These are phyloP conservation scores for Aegilops longissima DNA, from an alignment of 176 grass and related monocot species.

Conservation along the genomic window DNA sequence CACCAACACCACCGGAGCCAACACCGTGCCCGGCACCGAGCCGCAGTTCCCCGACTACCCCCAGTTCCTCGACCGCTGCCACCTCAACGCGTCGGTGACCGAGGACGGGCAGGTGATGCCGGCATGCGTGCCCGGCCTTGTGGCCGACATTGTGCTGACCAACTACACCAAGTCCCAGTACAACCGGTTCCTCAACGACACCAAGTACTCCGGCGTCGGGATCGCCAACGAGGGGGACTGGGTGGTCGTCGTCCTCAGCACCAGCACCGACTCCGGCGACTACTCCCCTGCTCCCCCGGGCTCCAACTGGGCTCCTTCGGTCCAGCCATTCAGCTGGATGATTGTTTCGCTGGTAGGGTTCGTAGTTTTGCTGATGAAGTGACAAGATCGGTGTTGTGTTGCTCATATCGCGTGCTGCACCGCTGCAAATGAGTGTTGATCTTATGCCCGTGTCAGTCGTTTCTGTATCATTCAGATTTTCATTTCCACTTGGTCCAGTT, in stretches of 20 bases:
- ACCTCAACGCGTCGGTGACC: constrained; percentile 83
- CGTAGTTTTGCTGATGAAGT: constrained; percentile 52
- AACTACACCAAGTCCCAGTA: constrained; percentile 97
- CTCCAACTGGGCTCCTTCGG: constrained; percentile 28
- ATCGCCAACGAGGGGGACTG: constrained; percentile 87
- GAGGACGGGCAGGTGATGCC: constrained; percentile 76
- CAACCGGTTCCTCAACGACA: constrained; percentile 68
- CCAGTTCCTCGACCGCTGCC: constrained; percentile 62
- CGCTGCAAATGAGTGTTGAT: background rate
- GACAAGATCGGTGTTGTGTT: background rate
- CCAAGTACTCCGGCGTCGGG: constrained; percentile 55
- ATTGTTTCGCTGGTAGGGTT: constrained; percentile 55
- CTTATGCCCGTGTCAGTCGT: background rate
- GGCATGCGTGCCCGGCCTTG: constrained; percentile 65
- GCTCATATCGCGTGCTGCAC: background rate
- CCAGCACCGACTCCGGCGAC: constrained; percentile 46
- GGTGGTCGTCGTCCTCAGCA: constrained; percentile 92
- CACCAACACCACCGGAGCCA: constrained; percentile 85
- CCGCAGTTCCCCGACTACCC: constrained; percentile 79
- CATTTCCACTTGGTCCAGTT: constrained; percentile 11
- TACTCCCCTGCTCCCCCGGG: constrained; percentile 55
- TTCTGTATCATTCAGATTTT: constrained; percentile 8
- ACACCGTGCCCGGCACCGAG: constrained; percentile 87
- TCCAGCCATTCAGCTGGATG: constrained; percentile 26
- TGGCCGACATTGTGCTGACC: constrained; percentile 58